Percentiles rank a stretch among this genome's conserved stretches.
Evolutionary conservation across 352 stramenopile species (phyloP).

Genomic region (Thalassiosira allenii): DNA sequence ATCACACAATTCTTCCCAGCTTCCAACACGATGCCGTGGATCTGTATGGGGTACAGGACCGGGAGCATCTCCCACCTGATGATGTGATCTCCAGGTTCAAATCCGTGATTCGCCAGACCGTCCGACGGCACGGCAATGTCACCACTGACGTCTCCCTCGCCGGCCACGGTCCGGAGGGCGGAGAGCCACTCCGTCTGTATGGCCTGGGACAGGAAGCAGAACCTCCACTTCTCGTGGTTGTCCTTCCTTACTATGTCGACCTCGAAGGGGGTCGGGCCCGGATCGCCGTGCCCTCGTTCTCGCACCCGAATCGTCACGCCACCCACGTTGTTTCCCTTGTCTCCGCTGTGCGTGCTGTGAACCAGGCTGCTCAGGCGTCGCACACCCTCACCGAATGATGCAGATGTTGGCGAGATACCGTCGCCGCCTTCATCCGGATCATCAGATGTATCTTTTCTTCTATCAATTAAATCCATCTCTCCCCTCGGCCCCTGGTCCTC

Average conservation of each 20-base stretch:
- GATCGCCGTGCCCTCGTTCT: conserved; percentile 6
- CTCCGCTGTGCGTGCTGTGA: too few relatives aligned
- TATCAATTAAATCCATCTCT: conserved; percentile 44
- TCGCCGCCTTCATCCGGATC: conserved; percentile 1
- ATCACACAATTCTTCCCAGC: conserved; percentile 54
- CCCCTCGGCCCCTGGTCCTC: conserved; percentile 40
- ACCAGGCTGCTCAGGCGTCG: conserved; percentile 37
- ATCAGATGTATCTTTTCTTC: neutral
- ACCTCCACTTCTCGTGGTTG: conserved; percentile 49
- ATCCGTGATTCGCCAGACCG: conserved; percentile 29
- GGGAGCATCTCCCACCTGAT: conserved; percentile 65
- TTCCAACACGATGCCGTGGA: conserved; percentile 72
- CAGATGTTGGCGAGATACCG: neutral
- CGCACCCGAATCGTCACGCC: conserved; percentile 35
- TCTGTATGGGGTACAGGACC: conserved; percentile 66
- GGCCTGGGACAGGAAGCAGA: conserved; percentile 46
- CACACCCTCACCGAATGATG: conserved; percentile 11
- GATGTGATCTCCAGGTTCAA: conserved; percentile 66
- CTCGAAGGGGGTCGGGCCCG: conserved; percentile 51
- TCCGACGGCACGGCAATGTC: conserved; percentile 6
- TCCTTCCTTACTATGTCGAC: conserved; percentile 50
- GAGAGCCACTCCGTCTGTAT: conserved; percentile 42
- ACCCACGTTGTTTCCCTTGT: conserved; percentile 20
- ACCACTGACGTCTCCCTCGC: conserved; percentile 7
- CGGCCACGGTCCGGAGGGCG: conserved; percentile 20